A percentile compares a stretch with the other conserved stretches of the same genome.
Conservation (phyloP, 2,329 filamentous ascomycete species). For the Epichloe baconii region DNA sequence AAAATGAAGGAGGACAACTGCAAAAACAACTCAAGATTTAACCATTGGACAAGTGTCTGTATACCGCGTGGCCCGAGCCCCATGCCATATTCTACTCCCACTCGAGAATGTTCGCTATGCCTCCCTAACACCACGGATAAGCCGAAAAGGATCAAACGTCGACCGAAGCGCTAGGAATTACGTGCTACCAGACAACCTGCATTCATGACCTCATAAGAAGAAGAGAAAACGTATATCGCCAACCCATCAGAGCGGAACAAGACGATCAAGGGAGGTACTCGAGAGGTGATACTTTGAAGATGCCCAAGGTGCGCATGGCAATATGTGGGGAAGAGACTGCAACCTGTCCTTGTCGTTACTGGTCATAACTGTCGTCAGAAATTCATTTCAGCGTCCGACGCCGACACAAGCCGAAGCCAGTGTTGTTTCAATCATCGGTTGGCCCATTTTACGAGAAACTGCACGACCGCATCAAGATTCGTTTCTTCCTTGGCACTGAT, state of each 20-base stretch:
- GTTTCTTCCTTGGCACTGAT: constrained; percentile 99
- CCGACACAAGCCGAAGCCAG: not conserved
- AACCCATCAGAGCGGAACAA: constrained; percentile 8
- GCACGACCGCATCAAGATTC: constrained; percentile 90
- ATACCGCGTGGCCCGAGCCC: constrained; percentile 4
- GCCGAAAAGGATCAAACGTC: not conserved
- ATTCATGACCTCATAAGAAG: constrained; percentile 21
- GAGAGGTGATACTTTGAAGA: not conserved
- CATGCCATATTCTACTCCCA: constrained; percentile 3
- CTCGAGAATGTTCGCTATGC: constrained; percentile 5
- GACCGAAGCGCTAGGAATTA: constrained; percentile 2
- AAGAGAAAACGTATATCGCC: constrained; percentile 16
- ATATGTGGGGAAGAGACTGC: not conserved
- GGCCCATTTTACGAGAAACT: constrained; percentile 89
- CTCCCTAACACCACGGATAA: constrained; percentile 3
- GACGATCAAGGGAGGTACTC: not conserved
- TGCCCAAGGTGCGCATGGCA: not conserved
- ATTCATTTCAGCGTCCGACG: constrained; percentile 1
- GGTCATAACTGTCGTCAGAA: constrained; percentile 6
- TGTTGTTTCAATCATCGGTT: constrained; percentile 41
- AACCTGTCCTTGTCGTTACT: constrained; percentile 4
- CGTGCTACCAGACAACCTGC: constrained; percentile 1
- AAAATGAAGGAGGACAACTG: not conserved
- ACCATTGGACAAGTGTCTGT: constrained; percentile 2
- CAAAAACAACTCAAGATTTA: not conserved